Evolutionary conservation across 2,329 filamentous ascomycete genomes (phyloP), one percentile per base, ranked within the genome.

Genomic region (Monilinia polystroma): DNA sequence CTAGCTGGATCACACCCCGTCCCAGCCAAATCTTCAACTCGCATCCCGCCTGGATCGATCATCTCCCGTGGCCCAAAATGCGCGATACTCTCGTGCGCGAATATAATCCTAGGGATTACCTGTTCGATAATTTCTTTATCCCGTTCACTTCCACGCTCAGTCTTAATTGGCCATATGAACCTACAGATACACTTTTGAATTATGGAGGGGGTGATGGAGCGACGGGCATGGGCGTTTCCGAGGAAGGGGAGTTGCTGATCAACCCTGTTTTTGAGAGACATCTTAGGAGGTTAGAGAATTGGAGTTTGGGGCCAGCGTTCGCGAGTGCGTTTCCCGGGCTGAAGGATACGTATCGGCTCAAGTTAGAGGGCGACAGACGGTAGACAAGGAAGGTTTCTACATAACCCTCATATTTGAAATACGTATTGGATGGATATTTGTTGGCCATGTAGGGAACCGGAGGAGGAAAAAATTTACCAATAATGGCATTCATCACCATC

Each of bases 241-340:
- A 92, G 4, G 65, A 64, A n/a, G 79, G 80, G 6, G 86, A 89
- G 73, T 81, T 92, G 68, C 83, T 90, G 70, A 92, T 97, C 70
- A 96, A 95, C 70, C 92, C 92, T 0, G 90, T 92, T 0, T 97
- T 96, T 76, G 91, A 96, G 78, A 82, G 87, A 49, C 93, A 97
- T 76, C 75, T 97, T 59, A 80, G 89, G 3, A 83, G 90, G 54
- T 75, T 93, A 51, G 85, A 88, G 68, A 96, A 96, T 74, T 97
- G 93, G 93, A 90, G 86, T 67, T 75, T 97, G 1, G 92, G 92
- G 0, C 83, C 85, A 6, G 81, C 81, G 1, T 95, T 95, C 77
- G 83, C 84, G 29, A 81, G 83, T 68, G 81, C 84, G 0, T 92
- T 90, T 72, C 91, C 92, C 0, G 76, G 75, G 11, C 75, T 90